phyloP scores from a whole-genome alignment of 2,329 filamentous ascomycete species.

The Claviceps sp. region DNA sequence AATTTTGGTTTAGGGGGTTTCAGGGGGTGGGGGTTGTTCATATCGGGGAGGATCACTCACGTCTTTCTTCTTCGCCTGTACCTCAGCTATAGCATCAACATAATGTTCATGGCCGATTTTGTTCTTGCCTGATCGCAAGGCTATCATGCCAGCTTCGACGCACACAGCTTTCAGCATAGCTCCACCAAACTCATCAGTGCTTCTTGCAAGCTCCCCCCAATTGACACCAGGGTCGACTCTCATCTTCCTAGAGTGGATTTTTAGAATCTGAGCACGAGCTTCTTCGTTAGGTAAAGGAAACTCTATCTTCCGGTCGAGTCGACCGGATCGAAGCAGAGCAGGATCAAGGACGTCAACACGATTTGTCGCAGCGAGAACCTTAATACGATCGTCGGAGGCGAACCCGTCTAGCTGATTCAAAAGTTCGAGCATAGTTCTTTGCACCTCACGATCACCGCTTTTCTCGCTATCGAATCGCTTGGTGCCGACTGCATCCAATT shows the following conservation, averaged over 20 bases:
- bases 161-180: slow-evolving; percentile 97
- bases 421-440: slow-evolving; percentile 96
- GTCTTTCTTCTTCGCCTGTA: slow-evolving; percentile 93
- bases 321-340: slow-evolving; percentile 78
- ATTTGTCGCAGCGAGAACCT: slow-evolving; percentile 90
- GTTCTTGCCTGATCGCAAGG: slow-evolving; percentile 80
- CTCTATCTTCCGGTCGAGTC: slow-evolving; percentile 93
- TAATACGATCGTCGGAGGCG: slow-evolving; percentile 91
- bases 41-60: slow-evolving; percentile 24
- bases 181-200: slow-evolving; percentile 96
- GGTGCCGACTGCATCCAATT: slow-evolving; percentile 93
- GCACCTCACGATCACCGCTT: slow-evolving; percentile 92
- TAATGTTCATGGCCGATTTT: slow-evolving; percentile 98
- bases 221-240: slow-evolving; percentile 86
- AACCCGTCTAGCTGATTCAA: slow-evolving; percentile 98
- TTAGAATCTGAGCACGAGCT: slow-evolving; percentile 88
- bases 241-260: slow-evolving; percentile 98
- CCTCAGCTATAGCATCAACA: slow-evolving; percentile 94
- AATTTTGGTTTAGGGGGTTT: neutral
- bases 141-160: slow-evolving; percentile 98
- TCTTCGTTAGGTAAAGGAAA: slow-evolving; percentile 98
- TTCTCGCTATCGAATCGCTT: slow-evolving; percentile 99
- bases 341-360: slow-evolving; percentile 89
- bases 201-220: slow-evolving; percentile 89
- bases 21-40: too few species aligned